Base-by-base conservation (phyloP, 805 yeast genomes). In the Naumovozyma baii region DNA sequence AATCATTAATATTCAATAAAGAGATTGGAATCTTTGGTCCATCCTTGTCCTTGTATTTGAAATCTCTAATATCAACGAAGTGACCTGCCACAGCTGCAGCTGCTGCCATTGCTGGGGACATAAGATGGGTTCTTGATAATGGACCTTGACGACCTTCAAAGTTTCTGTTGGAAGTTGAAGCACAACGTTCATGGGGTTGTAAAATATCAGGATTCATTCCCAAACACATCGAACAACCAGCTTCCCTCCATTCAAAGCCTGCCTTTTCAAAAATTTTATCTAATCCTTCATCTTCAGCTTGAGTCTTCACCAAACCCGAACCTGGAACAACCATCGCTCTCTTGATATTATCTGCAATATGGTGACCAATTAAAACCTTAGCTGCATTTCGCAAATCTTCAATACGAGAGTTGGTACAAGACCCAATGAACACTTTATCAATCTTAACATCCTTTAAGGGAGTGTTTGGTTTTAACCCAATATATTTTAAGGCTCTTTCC, bases 81-180 rank as follows among this genome's bases (percentile, higher is more conserved):
- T 80, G 86, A 50, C 98, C 98, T 41, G 73, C 74, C 51, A 92
- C 80, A 54, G 88, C 96, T 15, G 98, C 97, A 16, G 97, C 96
- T 25, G 98, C 98, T 36, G 98, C 98, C 98, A 92, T 92, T 17
- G 95, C 95, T 31, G 98, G 98, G 12, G 96, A 85, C 95, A 90
- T 86, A 60, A 92, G 74, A 62, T 92, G 98, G 15, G 98, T 92
- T 69, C 98, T 78, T 14, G 96, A 86, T 44, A 68, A 69, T 38
- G 96, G 95, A 68, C 98, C 98, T 72, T 92, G 98, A 67, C 98
- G 88, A 55, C 98, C 98, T 66, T 90, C 96, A 60, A 92, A 92
- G 70, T 92, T 92, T 74, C 98, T 83, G 74, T 92, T 92, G 17
- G 97, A 90, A 15, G 98, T 92, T 12, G 97, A 88, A 7, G 98